A percentile compares a stretch with the other conserved stretches of the same genome.
Conservation (phyloP, 139 green algal genomes). For the Ettlia oleoabundans region DNA sequence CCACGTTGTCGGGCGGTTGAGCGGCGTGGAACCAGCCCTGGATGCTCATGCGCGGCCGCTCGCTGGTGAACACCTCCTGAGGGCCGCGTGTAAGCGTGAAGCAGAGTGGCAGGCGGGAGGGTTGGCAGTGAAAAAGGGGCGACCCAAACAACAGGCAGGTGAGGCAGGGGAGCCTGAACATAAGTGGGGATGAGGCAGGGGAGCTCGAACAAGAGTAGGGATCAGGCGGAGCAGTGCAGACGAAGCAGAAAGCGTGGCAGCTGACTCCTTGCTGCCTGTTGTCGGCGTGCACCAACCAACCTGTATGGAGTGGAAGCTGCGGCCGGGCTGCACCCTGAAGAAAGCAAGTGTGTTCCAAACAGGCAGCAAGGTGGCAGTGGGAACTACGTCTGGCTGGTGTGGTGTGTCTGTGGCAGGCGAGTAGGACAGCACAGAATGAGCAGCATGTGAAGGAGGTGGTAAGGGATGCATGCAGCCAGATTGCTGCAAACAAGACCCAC, state of each 20-base stretch:
- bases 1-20: slow-evolving; percentile 41
- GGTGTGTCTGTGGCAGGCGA: slow-evolving; percentile 37
- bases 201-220: no score
- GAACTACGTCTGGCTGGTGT: slow-evolving; percentile 56
- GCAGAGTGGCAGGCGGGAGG: not conserved
- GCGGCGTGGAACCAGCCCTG: slow-evolving; percentile 86
- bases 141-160: not conserved
- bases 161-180: no score
- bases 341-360: slow-evolving; percentile 88
- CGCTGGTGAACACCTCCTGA: slow-evolving; percentile 61
- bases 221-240: no score
- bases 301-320: slow-evolving; percentile 85
- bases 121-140: not conserved
- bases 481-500: not conserved
- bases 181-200: no score
- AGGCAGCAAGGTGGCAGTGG: slow-evolving; percentile 55
- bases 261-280: not conserved
- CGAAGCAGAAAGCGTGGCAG: not conserved
- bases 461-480: not conserved
- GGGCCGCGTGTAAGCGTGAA: not conserved
- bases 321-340: slow-evolving; percentile 83
- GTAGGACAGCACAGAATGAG: not conserved
- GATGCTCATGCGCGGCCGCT: slow-evolving; percentile 70
- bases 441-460: not conserved
- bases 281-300: not conserved